Percentiles rank a stretch among this genome's conserved stretches.
phyloP scores from a whole-genome alignment of 257 asterid species.

The Salvia rosmarinus region DNA sequence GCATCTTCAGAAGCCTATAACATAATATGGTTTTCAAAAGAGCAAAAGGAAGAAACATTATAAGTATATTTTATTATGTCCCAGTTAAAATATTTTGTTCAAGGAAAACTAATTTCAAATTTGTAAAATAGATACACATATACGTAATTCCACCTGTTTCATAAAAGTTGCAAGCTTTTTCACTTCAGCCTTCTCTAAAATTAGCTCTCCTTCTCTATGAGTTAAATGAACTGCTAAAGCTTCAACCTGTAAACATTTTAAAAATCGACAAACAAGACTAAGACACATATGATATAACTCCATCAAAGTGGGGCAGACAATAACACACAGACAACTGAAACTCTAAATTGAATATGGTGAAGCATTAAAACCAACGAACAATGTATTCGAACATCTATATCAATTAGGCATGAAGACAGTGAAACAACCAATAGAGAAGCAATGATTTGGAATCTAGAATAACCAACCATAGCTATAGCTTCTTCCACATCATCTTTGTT shows the following conservation, averaged over 20 bases:
- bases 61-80: background rate
- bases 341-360: background rate
- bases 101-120: background rate
- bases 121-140: background rate
- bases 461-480: slow-evolving; percentile 89
- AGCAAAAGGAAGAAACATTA: background rate
- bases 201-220: slow-evolving; percentile 89
- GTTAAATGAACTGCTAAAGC: slow-evolving; percentile 87
- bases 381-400: background rate
- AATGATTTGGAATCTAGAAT: slow-evolving; percentile 3
- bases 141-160: slow-evolving; percentile 65
- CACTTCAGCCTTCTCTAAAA: slow-evolving; percentile 92
- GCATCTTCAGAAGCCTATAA: slow-evolving; percentile 97
- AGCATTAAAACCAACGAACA: slow-evolving; percentile 10
- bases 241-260: slow-evolving; percentile 62
- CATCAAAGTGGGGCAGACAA: background rate
- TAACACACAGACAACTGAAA: background rate
- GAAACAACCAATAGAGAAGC: slow-evolving; percentile 10
- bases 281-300: background rate
- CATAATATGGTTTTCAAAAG: background rate
- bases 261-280: background rate
- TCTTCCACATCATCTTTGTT: slow-evolving; percentile 90
- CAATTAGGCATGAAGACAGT: slow-evolving; percentile 15
- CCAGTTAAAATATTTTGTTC: background rate
- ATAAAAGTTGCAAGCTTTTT: slow-evolving; percentile 84